A percentile compares a stretch with the other conserved stretches of the same genome.
Evolutionary conservation across 306 rosid species (phyloP).

Genomic region (Rubus parviflorus): DNA sequence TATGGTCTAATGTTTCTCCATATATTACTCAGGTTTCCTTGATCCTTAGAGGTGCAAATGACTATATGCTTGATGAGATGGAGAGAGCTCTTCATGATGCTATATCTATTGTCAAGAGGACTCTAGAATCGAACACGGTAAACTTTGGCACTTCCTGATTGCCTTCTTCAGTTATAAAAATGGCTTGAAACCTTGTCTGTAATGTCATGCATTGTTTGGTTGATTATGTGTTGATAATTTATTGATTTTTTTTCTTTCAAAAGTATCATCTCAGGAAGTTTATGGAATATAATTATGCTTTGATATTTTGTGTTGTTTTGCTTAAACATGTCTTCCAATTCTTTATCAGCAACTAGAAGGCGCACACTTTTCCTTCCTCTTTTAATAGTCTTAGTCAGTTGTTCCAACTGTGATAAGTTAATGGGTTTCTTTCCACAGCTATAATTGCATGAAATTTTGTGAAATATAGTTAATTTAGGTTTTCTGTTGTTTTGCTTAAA

Average conservation of each 20-base stretch:
- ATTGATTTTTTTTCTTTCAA: neutral
- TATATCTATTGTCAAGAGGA: slow-evolving; percentile 86
- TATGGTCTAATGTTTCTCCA: neutral
- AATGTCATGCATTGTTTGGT: neutral
- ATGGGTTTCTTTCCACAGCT: neutral
- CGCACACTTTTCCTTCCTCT: neutral
- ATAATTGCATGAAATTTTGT: neutral
- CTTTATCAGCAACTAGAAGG: neutral
- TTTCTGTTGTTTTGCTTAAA: neutral
- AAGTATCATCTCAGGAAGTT: too few species aligned
- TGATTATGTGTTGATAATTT: neutral
- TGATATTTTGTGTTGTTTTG: neutral
- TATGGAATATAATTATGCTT: neutral
- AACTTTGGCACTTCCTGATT: slow-evolving; percentile 13
- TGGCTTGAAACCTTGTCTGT: neutral
- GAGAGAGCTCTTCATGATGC: slow-evolving; percentile 97
- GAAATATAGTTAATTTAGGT: neutral
- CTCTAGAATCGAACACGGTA: slow-evolving; percentile 93
- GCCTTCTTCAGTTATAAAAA: neutral
- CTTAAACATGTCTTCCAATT: neutral
- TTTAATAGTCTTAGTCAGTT: neutral
- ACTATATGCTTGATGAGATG: slow-evolving; percentile 99
- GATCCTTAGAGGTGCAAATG: slow-evolving; percentile 94
- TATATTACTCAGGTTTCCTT: slow-evolving; percentile 58
- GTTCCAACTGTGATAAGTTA: neutral